Conservation (phyloP, 1,284 basidiomycete species). For the Rhodotorula sp. region DNA sequence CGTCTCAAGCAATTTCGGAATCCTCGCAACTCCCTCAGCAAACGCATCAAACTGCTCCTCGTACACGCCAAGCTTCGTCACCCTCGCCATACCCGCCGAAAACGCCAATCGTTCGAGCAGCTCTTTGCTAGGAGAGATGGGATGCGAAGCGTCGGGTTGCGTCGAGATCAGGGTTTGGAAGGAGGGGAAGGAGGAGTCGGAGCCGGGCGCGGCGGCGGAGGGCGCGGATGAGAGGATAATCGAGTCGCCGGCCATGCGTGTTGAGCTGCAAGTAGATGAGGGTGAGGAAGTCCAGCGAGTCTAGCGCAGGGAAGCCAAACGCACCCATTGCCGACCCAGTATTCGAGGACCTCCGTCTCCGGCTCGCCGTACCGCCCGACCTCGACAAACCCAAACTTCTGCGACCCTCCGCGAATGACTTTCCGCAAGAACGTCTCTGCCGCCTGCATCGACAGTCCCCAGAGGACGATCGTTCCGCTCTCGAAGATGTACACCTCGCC, state of each 20-base stretch:
- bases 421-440: constrained; percentile 34
- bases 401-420: constrained; percentile 25
- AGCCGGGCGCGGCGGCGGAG: background rate
- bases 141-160: too few relatives aligned
- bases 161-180: background rate
- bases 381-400: constrained; percentile 31
- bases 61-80: constrained; percentile 44
- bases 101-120: constrained; percentile 42
- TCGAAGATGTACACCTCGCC: constrained; percentile 44
- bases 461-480: constrained; percentile 41
- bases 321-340: constrained; percentile 31
- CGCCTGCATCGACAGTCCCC: constrained; percentile 30
- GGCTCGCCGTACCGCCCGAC: constrained; percentile 38
- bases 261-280: constrained; percentile 10
- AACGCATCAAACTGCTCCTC: constrained; percentile 43
- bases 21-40: constrained; percentile 36
- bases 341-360: constrained; percentile 43
- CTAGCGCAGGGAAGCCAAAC: background rate
- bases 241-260: constrained; percentile 33
- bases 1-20: constrained; percentile 38
- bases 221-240: constrained; percentile 22
- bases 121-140: constrained; percentile 26
- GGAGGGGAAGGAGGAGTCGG: background rate
- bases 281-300: background rate
- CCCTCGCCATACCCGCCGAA: constrained; percentile 39